These are phyloP conservation scores for Limnanthes douglasii DNA, from an alignment of 345 rosid species.

Conservation along the genomic window DNA sequence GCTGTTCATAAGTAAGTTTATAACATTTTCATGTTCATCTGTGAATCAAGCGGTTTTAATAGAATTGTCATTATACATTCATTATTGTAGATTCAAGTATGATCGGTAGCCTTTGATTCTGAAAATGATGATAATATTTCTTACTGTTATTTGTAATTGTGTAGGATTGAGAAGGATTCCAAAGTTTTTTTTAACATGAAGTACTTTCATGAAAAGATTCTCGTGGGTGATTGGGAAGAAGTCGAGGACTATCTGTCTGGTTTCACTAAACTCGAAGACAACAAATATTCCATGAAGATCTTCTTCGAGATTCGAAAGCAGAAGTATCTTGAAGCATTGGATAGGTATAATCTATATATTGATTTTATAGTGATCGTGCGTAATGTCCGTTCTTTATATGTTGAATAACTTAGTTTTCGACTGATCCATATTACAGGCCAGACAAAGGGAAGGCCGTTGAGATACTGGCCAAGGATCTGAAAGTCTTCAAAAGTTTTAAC, in stretches of 20 bases:
- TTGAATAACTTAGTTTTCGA: slow-evolving; percentile 1
- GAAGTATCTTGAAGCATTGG: slow-evolving; percentile 85
- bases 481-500: slow-evolving; percentile 51
- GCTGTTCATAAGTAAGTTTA: too few relatives aligned
- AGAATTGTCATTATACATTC: too few relatives aligned
- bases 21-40: too few relatives aligned
- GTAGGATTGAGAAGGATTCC: slow-evolving; percentile 76
- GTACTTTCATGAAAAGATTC: slow-evolving; percentile 63
- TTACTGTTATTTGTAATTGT: too few relatives aligned
- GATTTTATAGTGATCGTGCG: too few relatives aligned
- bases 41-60: too few relatives aligned
- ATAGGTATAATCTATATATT: slow-evolving; percentile 27
- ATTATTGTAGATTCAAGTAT: too few relatives aligned
- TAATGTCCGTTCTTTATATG: neutral
- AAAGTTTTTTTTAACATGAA: slow-evolving; percentile 69
- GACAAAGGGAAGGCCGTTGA: slow-evolving; percentile 75
- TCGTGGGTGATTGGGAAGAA: slow-evolving; percentile 81
- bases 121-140: too few relatives aligned
- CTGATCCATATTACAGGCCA: slow-evolving; percentile 25
- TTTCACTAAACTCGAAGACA: slow-evolving; percentile 86
- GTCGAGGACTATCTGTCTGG: slow-evolving; percentile 68
- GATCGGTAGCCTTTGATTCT: too few relatives aligned
- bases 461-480: slow-evolving; percentile 64
- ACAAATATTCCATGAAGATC: slow-evolving; percentile 72
- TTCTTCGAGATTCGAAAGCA: slow-evolving; percentile 90